Evolutionary conservation across 2,329 filamentous ascomycete species (phyloP).

Genomic region (Apiospora hydei): DNA sequence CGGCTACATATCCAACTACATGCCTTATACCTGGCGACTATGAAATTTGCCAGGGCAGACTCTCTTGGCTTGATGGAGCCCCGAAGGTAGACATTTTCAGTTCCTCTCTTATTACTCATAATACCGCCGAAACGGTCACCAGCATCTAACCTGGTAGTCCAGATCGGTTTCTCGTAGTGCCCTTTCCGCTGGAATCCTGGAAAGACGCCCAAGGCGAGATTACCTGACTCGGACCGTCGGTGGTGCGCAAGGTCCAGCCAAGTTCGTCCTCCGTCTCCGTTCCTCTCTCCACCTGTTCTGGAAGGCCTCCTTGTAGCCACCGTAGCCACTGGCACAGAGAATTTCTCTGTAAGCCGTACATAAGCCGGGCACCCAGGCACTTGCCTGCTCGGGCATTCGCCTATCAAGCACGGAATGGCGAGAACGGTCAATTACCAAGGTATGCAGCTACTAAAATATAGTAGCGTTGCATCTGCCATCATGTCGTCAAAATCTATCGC

Average conservation of each 20-base stretch:
- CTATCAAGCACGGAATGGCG: background rate
- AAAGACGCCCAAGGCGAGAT: constrained; percentile 13
- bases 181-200: background rate
- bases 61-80: background rate
- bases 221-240: constrained; percentile 16
- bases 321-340: background rate
- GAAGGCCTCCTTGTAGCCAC: background rate
- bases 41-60: background rate
- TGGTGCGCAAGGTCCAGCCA: constrained; percentile 8
- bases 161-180: constrained; percentile 1
- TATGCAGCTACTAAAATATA: background rate
- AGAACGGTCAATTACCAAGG: background rate
- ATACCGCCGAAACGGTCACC: constrained; percentile 4
- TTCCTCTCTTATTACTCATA: background rate
- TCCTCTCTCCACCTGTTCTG: background rate
- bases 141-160: background rate
- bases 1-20: background rate
- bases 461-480: constrained; percentile 10
- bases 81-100: background rate
- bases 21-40: background rate
- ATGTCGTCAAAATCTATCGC: constrained; percentile 14
- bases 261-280: background rate
- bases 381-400: background rate
- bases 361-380: background rate
- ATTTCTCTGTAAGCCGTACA: background rate